Evolutionary conservation across 176 grass and related monocot genomes (phyloP).

Genomic region (Aegilops sharonensis): DNA sequence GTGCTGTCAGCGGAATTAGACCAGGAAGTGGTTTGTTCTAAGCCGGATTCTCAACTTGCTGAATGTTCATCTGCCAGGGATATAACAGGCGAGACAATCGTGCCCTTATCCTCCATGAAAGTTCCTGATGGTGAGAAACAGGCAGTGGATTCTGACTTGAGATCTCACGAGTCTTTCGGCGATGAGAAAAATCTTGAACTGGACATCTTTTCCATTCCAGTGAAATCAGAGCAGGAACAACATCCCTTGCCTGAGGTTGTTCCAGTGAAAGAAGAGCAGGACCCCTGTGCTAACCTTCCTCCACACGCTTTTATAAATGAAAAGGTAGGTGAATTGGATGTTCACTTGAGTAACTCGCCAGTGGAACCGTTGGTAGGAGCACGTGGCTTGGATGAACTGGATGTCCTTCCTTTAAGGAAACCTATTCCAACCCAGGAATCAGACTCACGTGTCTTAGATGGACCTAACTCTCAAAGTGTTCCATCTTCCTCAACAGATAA

Average conservation of each 20-base stretch:
- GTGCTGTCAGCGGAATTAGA: conserved; percentile 3
- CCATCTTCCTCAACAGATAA: conserved; percentile 20
- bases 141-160: conserved; percentile 30
- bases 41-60: conserved; percentile 3
- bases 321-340: conserved; percentile 23
- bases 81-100: neutral
- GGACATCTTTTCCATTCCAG: conserved; percentile 22
- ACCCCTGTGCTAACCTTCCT: conserved; percentile 5
- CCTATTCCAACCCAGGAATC: conserved; percentile 23
- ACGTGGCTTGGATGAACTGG: neutral
- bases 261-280: conserved; percentile 29
- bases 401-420: conserved; percentile 5
- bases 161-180: conserved; percentile 26
- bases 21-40: conserved; percentile 18
- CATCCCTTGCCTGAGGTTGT: conserved; percentile 13
- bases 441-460: neutral
- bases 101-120: conserved; percentile 14
- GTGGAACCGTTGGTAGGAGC: conserved; percentile 15
- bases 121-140: conserved; percentile 4
- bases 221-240: conserved; percentile 27
- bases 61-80: conserved; percentile 17
- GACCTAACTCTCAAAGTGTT: conserved; percentile 9
- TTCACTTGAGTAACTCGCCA: neutral
- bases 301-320: conserved; percentile 17
- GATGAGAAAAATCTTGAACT: conserved; percentile 40